phyloP scores from a whole-genome alignment of 2,329 filamentous ascomycete species.

The Arthrobotrys musiformis region DNA sequence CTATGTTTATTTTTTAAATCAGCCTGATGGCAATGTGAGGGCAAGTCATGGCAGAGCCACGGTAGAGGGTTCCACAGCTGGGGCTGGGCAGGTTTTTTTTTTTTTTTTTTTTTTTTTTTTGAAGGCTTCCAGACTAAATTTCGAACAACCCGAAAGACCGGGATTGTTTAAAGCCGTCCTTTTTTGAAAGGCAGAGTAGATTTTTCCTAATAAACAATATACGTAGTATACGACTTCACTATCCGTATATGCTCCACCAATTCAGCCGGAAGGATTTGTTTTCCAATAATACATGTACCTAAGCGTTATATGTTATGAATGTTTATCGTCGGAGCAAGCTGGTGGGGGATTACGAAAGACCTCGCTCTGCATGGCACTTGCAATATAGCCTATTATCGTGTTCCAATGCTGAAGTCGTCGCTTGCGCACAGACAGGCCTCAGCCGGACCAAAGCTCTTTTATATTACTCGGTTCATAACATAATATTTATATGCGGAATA shows the following conservation, averaged over 20 bases:
- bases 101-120: no score
- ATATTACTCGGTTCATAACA: slow-evolving; percentile 34
- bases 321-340: slow-evolving; percentile 37
- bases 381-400: slow-evolving; percentile 39
- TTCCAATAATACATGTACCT: no score
- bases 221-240: background rate
- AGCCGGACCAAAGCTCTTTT: slow-evolving; percentile 30
- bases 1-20: slow-evolving; percentile 12
- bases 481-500: slow-evolving; percentile 39
- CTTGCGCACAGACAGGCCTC: slow-evolving; percentile 45
- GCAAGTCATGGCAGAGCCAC: slow-evolving; percentile 14
- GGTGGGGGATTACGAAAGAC: slow-evolving; percentile 46
- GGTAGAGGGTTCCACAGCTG: slow-evolving; percentile 11
- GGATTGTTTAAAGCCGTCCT: no score
- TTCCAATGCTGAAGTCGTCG: slow-evolving; percentile 13
- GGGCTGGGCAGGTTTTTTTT: background rate
- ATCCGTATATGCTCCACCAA: background rate
- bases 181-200: no score
- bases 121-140: slow-evolving; percentile 7
- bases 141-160: background rate
- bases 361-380: slow-evolving; percentile 17
- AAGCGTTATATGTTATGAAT: background rate
- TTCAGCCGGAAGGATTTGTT: slow-evolving; percentile 22
- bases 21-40: slow-evolving; percentile 11
- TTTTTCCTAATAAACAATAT: no score